Conservation (phyloP, 768 basidiomycete genomes). For the Lepiota venenata region DNA sequence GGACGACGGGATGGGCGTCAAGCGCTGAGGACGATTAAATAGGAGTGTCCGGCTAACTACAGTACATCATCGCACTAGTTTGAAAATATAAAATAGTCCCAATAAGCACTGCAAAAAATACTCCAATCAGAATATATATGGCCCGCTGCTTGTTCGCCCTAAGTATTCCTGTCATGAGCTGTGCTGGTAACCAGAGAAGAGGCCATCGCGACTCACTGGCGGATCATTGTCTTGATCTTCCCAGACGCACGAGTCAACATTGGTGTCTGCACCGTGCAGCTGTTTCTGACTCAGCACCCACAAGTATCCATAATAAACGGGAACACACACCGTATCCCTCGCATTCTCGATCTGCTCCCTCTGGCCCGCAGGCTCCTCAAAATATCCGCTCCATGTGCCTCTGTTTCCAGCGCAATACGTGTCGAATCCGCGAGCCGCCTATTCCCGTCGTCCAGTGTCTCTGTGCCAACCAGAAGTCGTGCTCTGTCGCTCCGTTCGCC, state of each 20-base stretch:
- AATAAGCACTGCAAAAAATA: conserved; percentile 75
- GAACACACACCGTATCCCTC: conserved; percentile 74
- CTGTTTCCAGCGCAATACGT: conserved; percentile 88
- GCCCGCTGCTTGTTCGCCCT: conserved; percentile 93
- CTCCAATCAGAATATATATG: conserved; percentile 72
- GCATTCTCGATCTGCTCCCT: conserved; percentile 90
- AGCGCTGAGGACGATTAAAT: background rate
- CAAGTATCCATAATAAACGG: background rate
- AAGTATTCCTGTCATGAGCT: background rate
- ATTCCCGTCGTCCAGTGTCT: conserved; percentile 71
- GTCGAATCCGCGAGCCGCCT: conserved; percentile 76
- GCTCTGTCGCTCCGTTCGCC: conserved; percentile 61
- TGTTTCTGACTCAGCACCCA: conserved; percentile 22
- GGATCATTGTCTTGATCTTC: conserved; percentile 90
- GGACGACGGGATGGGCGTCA: background rate
- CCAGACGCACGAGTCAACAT: conserved; percentile 86
- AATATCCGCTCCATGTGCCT: conserved; percentile 88
- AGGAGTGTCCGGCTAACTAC: background rate
- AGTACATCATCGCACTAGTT: conserved; percentile 26
- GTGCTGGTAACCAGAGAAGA: background rate
- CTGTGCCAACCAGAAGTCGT: conserved; percentile 68
- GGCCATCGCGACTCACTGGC: conserved; percentile 49
- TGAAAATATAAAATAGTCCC: conserved; percentile 69
- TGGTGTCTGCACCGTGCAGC: conserved; percentile 78
- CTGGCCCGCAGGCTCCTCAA: conserved; percentile 74